Base-by-base conservation (phyloP, 129 eudicot species). In the Artemisia annua region DNA sequence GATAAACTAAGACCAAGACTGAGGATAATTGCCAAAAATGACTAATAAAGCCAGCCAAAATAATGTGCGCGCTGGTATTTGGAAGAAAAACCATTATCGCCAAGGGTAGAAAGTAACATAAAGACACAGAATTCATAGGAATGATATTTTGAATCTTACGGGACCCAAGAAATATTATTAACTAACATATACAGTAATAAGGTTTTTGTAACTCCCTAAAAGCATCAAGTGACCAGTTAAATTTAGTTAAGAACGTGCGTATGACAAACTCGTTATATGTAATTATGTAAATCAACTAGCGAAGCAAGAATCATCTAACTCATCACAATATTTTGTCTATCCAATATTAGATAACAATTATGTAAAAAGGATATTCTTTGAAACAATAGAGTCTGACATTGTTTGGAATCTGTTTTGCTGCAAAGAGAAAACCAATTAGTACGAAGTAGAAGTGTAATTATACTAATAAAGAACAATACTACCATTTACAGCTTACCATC, bases 401-500 rank as follows among this genome's bases (percentile, higher is more conserved):
- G 89, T 73, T 66, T 89, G 96, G 78, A 89, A 89, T 86, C 96
- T 82, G 48, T 76, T 71, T 89, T 89, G 96, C 96, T 89, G 92
- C 84, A 81, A 79, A 54, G 43, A 73, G 28, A 64, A 67, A 56
- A 43, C 59, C 4, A 16, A 8, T 78, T 28, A 66, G 50, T 63
- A 63, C 46, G 49, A 56, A 66, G 12, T 48, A 62, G 7, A 73
- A 44, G 62, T 48, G 48, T 51, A 20, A 22, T 16, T 50, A 64
- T 57, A 44, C 15, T 15, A 55, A 32, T 28, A 48, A 48, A 8
- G 52, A 39, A 52, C 51, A 57, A 61, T 17, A 51, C 24, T 64
- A 49, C 39, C 16, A 57, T 16, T 66, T 48, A 49, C 19, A 18
- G 48, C 84, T 83, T 75, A 87, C 97, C 97, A 91, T 91, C 78